Conservation (phyloP, 257 asterid genomes). For the Cynanchum wilfordii region DNA sequence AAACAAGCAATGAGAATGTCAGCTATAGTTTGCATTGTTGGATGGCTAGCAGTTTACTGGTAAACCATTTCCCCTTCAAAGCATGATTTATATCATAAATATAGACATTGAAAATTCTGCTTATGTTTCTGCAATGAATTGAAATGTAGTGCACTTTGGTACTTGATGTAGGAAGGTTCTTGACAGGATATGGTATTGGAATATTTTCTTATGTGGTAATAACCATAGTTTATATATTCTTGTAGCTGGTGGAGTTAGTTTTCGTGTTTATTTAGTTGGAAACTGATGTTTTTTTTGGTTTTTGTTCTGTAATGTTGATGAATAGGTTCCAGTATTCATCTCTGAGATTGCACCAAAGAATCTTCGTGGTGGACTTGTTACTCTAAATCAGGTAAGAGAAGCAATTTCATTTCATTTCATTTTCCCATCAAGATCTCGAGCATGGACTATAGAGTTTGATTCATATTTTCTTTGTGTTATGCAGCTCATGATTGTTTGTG, state of each 20-base stretch:
- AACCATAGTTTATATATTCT: neutral
- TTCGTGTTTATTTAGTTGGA: neutral
- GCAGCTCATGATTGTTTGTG: slow-evolving; percentile 84
- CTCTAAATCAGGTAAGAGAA: slow-evolving; percentile 59
- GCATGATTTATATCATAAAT: neutral
- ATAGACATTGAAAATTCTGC: neutral
- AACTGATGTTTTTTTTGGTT: neutral
- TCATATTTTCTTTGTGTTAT: slow-evolving; percentile 9
- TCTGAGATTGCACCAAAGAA: slow-evolving; percentile 83
- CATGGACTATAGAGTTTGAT: neutral
- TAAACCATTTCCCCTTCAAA: slow-evolving; percentile 13
- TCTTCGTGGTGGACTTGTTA: slow-evolving; percentile 83
- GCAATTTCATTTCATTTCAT: neutral
- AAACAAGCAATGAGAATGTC: slow-evolving; percentile 73
- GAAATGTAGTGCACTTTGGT: slow-evolving; percentile 44
- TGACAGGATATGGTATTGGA: slow-evolving; percentile 84
- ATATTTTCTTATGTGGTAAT: slow-evolving; percentile 74
- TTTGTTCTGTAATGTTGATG: neutral
- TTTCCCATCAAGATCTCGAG: neutral
- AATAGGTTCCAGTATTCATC: slow-evolving; percentile 73
- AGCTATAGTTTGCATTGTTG: slow-evolving; percentile 57
- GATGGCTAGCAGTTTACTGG: slow-evolving; percentile 79
- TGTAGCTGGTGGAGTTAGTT: neutral
- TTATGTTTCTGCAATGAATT: no score
- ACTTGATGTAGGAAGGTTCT: slow-evolving; percentile 73